Base-by-base conservation (phyloP, 495 filamentous ascomycete species). In the Neurospora discreta region DNA sequence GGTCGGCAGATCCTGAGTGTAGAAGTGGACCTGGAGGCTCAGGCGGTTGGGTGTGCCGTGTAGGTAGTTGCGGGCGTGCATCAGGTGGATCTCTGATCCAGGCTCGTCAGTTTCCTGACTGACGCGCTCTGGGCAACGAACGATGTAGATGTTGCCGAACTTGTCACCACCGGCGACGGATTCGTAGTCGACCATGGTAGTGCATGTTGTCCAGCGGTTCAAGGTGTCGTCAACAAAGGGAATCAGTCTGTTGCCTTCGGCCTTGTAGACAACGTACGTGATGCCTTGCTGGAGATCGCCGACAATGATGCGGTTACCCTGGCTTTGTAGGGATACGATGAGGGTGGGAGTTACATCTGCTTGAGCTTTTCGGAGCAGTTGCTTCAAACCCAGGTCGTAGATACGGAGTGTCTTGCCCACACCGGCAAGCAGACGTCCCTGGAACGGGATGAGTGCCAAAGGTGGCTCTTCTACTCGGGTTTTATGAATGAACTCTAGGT, bases 171-270 rank as follows among this genome's bases (percentile, higher is more conserved):
- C 95, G 13, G 93, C 95, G 20, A 91, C 89, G 1, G 95, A 97
- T 78, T 98, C 95, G 81, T 99, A 99, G 78, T 99, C 96, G 1
- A 98, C 90, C 95, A 98, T 97, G 7, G 92, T 86, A 1, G 90
- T 92, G 67, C 90, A 89, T 1, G 92, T 94, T 1, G 93, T 97
- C 91, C 92, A 98, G 30, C 96, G 89, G 42, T 94, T 84, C 71
- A 98, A 84, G 18, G 89, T 89, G 78, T 99, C 96, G 76, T 98
- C 95, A 18, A 86, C 91, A 73, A 98, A 99, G 0, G 94, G 92
- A 73, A 99, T 95, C 43, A 98, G 84, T 41, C 90, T 88, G 80
- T 98, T 97, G 75, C 93, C 92, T 74, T 93, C 89, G 52, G 91
- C 91, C 79, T 99, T 98, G 82, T 96, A 98, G 38, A 97, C 94